Percentiles rank a stretch among this genome's conserved stretches.
Conservation (phyloP, 108 stramenopile species). For the Pelagomonas calceolata region DNA sequence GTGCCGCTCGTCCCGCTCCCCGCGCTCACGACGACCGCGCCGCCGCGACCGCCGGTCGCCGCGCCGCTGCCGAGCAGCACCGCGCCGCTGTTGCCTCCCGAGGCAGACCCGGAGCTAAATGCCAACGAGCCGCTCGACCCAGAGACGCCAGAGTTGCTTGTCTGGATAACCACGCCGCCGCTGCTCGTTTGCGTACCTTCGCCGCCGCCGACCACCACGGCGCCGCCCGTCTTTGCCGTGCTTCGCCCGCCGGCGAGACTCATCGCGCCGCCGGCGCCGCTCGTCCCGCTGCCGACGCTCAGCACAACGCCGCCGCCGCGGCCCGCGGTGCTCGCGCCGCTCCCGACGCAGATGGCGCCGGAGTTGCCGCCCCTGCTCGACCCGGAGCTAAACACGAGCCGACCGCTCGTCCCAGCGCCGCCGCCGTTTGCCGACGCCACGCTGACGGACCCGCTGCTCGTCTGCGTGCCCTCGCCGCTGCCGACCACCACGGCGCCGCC, state of each 20-base stretch:
- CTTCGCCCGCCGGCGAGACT: not conserved
- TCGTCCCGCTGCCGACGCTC: not conserved
- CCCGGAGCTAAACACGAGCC: not conserved
- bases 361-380: not conserved
- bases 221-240: not conserved
- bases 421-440: not conserved
- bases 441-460: not conserved
- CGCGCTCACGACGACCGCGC: not conserved
- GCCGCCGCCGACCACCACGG: not conserved
- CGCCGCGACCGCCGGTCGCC: not conserved
- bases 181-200: not conserved
- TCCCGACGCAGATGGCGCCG: not conserved
- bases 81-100: not conserved
- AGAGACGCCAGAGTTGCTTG: not conserved
- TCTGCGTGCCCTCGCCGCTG: not conserved
- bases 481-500: no score
- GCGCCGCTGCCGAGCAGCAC: not conserved
- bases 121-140: not conserved
- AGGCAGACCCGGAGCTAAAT: not conserved
- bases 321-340: not conserved
- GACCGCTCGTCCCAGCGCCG: not conserved
- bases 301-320: not conserved
- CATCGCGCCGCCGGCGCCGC: not conserved
- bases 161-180: not conserved
- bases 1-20: not conserved